Base-by-base conservation (phyloP, 148 eudicot species). In the Chenopodium quinoa region DNA sequence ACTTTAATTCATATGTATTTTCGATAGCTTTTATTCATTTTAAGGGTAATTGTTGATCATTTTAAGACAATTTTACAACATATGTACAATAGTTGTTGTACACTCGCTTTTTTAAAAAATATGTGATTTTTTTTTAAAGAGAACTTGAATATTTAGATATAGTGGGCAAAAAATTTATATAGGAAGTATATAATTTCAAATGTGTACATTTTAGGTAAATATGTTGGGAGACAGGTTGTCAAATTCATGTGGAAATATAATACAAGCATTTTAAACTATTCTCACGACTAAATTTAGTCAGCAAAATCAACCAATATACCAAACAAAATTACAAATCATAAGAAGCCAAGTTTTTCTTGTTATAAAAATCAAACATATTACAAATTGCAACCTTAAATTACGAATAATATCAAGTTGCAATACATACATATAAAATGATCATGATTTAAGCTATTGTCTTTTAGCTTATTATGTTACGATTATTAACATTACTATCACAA, bases 211-310 rank as follows among this genome's bases (percentile, higher is more conserved):
- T 19, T 44, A 64, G 27, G 31, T 58, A 77, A 6, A 32, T 1
- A 76, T 4, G 40, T 78, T 65, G 80, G 80, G 48, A 74, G 12
- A 54, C 81, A 69, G 62, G 66, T 69, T 79, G 66, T 68, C 75
- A 79, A 79, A 32, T 68, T 79, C 65, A 31, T 50, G 3, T 29
- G 17, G 25, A 69, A 73, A 72, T 20, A 44, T 68, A 25, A 40
- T 77, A 3, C 52, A 47, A 66, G 34, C 48, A 78, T 9, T 10
- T 17, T 65, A 2, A 37, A 17, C 9, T 52, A 73, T 69, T 79
- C 10, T 31, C 69, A 69, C 75, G 10, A 67, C 73, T 50, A 70
- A 67, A 78, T 78, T 47, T 79, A 48, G 37, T 66, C 19, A 78
- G 37, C 66, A 17, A 72, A 8, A 72, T 44, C 9, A 7, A 1